Percentiles rank a stretch among this genome's conserved stretches.
These are phyloP conservation scores for Phytopythium kandeliae DNA, from an alignment of 352 stramenopile genomes.

Conservation along the genomic window DNA sequence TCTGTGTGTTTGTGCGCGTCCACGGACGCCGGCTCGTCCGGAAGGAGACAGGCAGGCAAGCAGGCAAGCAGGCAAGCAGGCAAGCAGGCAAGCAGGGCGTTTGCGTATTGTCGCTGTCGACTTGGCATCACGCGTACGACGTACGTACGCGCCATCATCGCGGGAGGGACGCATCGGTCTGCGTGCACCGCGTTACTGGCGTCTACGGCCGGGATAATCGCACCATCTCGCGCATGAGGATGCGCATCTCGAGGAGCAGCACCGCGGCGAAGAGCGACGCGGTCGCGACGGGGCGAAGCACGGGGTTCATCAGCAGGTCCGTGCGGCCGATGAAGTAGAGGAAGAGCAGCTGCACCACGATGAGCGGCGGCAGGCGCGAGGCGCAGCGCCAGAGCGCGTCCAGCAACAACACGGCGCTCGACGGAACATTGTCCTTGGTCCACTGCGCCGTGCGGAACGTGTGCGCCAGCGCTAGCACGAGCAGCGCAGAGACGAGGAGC, in stretches of 20 bases:
- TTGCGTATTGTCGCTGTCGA: too few relatives aligned
- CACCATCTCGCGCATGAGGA: constrained; percentile 52
- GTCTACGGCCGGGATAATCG: constrained; percentile 6
- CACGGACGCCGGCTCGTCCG: too few relatives aligned
- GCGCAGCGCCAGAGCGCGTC: constrained; percentile 39
- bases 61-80: too few relatives aligned
- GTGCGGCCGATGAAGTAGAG: constrained; percentile 59
- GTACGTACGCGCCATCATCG: too few relatives aligned
- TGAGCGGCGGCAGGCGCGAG: constrained; percentile 43
- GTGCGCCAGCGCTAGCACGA: constrained; percentile 63
- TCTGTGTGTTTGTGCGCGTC: too few relatives aligned
- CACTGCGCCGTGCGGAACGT: constrained; percentile 58
- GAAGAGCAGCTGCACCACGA: constrained; percentile 43
- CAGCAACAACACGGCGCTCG: constrained; percentile 42
- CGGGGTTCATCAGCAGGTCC: constrained; percentile 71
- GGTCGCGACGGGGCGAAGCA: constrained; percentile 66
- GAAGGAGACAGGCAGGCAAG: too few relatives aligned
- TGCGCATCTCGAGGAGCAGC: constrained; percentile 36
- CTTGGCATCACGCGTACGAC: too few relatives aligned
- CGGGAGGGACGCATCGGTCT: too few relatives aligned
- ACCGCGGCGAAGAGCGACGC: constrained; percentile 37
- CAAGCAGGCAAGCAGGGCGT: too few relatives aligned
- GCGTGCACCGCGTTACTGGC: background rate
- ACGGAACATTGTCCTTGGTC: constrained; percentile 67
- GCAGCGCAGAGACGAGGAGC: constrained; percentile 49